Evolutionary conservation across 2,329 filamentous ascomycete species (phyloP), one percentile per base, ranked within the genome.

Genomic region (Zymoseptoria passerinii): DNA sequence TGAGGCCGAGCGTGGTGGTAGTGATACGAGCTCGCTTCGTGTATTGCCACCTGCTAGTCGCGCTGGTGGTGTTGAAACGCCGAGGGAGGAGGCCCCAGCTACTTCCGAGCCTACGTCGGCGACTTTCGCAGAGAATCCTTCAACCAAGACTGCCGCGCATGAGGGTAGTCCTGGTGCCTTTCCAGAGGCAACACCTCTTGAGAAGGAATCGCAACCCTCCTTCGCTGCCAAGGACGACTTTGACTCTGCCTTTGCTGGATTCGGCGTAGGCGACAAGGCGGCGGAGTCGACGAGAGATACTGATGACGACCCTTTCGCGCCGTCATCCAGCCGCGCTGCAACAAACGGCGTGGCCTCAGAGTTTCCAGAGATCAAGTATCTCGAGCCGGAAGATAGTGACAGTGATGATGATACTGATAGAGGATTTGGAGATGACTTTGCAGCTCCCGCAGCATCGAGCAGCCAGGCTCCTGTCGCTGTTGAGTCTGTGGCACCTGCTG

Each of bases 381-480:
- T 96, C 58, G 87, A 89, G 61, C 81, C 84, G 28, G 88, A 92
- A 58, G 89, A 92, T 23, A 90, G 95, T 60, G 74, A 73, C 56
- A 52, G 50, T n/a, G 76, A 75, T 20, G 83, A 83, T 53, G 90
- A 89, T 49, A 59, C 54, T 16, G 58, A 60, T 7, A 77, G 76
- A 66, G 90, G 92, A 0, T 97, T 97, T 70, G 92, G 95, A 53
- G 94, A 99, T 70, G 87, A 96, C 72, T 97, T 97, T 71, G 86
- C 88, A 0, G 18, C 50, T 10, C 35, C 35, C 3, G 84, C 89
- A 13, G 81, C 83, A 28, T 80, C 77, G 50, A 74, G 78, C 1
- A 57, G 58, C n/a, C 59, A 55, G 16, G 61, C 63, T 29, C 49
- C 55, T 8, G 27, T 28, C 3, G 10, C 50, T n/a, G 52, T 35